These are phyloP conservation scores for Pouteria campechiana DNA, from an alignment of 179 eudicot species.

Conservation along the genomic window DNA sequence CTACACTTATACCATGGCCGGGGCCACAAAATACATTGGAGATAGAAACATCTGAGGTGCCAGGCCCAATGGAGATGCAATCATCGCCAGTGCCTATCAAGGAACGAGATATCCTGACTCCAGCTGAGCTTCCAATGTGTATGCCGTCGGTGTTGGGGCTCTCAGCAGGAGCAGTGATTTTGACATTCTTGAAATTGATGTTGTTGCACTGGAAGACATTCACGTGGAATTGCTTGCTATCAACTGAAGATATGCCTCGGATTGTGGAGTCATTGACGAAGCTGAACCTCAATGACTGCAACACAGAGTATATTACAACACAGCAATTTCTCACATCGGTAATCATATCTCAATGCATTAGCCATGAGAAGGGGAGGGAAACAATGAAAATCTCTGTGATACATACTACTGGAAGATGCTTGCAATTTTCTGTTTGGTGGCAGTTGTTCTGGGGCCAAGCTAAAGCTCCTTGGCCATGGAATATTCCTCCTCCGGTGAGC, in stretches of 20 bases:
- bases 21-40: constrained; percentile 47
- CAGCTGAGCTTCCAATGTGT: constrained; percentile 22
- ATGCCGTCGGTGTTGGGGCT: constrained; percentile 84
- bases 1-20: constrained; percentile 75
- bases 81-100: constrained; percentile 63
- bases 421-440: constrained; percentile 8
- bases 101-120: constrained; percentile 16
- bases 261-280: constrained; percentile 39
- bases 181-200: constrained; percentile 13
- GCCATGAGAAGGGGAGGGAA: too few species aligned
- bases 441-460: constrained; percentile 24
- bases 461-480: constrained; percentile 37
- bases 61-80: constrained; percentile 42
- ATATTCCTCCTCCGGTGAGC: constrained; percentile 37
- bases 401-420: constrained; percentile 28
- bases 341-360: not conserved
- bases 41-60: constrained; percentile 24
- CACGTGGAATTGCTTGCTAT: constrained; percentile 54
- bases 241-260: constrained; percentile 18
- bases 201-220: constrained; percentile 37
- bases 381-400: not conserved
- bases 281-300: constrained; percentile 43
- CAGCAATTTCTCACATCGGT: not conserved
- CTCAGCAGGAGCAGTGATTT: constrained; percentile 29
- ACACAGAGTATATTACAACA: not conserved